Evolutionary conservation across 2,329 filamentous ascomycete species (phyloP), one percentile per base, ranked within the genome.

Genomic region (Lasiodiplodia sp.): DNA sequence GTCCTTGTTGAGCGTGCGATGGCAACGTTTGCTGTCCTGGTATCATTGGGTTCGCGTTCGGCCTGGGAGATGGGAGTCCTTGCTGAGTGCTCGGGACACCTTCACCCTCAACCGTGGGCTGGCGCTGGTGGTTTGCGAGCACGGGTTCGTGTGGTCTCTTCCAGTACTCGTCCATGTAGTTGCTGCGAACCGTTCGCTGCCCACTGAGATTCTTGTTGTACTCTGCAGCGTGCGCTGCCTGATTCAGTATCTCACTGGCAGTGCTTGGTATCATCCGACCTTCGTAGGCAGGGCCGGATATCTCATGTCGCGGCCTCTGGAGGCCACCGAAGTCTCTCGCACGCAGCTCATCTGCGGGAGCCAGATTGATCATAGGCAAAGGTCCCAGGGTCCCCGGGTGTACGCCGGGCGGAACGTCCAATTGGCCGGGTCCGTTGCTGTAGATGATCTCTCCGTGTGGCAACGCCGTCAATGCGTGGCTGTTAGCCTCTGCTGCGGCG

Each of bases 371-470:
- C 87, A 94, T 92, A 69, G 92, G 90, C 77, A 96, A 88, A 79
- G 92, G 90, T 68, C 90, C 87, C 73, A 91, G 85, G 72, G 87
- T 89, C 76, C 90, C 88, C 80, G 90, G 87, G 79, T 90, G 87
- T 82, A 95, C 79, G 73, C 73, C 82, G 7, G 67, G 67, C 3
- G 67, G 67, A 8, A 65, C 67, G 66, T 8, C 76, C 74, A 65
- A 71, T 38, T 57, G 73, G 11, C 80, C 82, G 67, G 90, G 87
- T 66, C 87, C 88, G 79, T 91, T 94, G 82, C 89, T 93, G 82
- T 97, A 97, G 68, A 96, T 92, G 75, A 97, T 93, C 81, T 97
- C 92, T 66, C 91, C 90, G 76, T 96, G 93, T 37, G 91, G 88
- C 66, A 91, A 86, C 65, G 89, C 87, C 21, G 85, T 76, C 66